Evolutionary conservation across 2,329 filamentous ascomycete genomes (phyloP).

Genomic region (Pezizomycotina sp.): DNA sequence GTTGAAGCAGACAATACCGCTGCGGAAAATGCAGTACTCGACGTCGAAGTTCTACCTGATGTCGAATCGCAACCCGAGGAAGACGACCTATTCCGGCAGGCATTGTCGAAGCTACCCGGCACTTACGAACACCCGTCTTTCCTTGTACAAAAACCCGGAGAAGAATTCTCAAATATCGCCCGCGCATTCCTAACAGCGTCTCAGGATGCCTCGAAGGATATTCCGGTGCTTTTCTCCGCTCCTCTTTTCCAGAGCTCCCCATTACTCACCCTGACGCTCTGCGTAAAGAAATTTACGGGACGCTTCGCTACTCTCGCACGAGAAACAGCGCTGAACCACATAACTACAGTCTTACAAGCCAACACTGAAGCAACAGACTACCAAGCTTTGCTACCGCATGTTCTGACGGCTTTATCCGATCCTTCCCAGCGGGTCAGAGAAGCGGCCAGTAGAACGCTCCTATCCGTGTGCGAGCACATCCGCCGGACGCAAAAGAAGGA

Average conservation of each 20-base stretch:
- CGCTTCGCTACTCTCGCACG: conserved; percentile 54
- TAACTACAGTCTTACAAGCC: no score
- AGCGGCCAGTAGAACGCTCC: conserved; percentile 52
- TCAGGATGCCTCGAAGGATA: conserved; percentile 7
- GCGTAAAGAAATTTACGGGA: conserved; percentile 52
- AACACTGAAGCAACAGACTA: conserved; percentile 43
- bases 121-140: conserved; percentile 25
- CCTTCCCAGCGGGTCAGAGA: conserved; percentile 58
- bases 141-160: conserved; percentile 19
- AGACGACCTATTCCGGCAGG: conserved; percentile 11
- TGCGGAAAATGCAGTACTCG: conserved; percentile 38
- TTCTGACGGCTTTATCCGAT: conserved; percentile 58
- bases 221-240: conserved; percentile 18
- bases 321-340: conserved; percentile 51
- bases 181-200: conserved; percentile 20
- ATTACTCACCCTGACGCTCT: conserved; percentile 43
- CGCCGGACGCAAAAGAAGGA: conserved; percentile 10
- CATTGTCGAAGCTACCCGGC: conserved; percentile 19
- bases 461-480: no score
- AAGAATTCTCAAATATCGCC: conserved; percentile 20
- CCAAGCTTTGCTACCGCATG: conserved; percentile 70
- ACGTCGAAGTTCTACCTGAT: conserved; percentile 19
- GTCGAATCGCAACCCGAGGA: conserved; percentile 6
- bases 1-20: conserved; percentile 36
- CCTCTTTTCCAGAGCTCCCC: conserved; percentile 27